A percentile compares a stretch with the other conserved stretches of the same genome.
phyloP scores from a whole-genome alignment of 208 protist species.

The Trypanosoma mega region DNA sequence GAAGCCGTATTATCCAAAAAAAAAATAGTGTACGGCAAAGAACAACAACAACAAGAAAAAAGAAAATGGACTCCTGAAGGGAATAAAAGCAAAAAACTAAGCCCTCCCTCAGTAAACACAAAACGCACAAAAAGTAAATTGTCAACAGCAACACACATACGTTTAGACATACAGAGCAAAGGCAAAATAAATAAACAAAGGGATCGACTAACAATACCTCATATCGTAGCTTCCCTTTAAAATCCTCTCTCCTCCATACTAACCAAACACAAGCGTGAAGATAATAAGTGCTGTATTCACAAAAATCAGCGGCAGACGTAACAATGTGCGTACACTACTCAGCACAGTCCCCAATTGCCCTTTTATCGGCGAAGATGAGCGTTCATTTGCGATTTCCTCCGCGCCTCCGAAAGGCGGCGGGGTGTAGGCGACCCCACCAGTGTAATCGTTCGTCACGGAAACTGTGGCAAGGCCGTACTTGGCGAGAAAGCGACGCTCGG shows the following conservation, averaged over 20 bases:
- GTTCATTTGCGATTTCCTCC: constrained; percentile 11
- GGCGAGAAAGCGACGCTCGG: constrained; percentile 75
- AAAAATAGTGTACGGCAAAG: not conserved
- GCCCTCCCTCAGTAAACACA: not conserved
- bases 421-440: constrained; percentile 9
- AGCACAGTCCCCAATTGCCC: constrained; percentile 57
- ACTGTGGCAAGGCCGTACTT: constrained; percentile 67
- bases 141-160: not conserved
- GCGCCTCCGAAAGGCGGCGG: constrained; percentile 26
- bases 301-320: constrained; percentile 82
- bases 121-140: constrained; percentile 5
- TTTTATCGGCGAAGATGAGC: constrained; percentile 22
- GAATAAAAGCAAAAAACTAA: constrained; percentile 3
- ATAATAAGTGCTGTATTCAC: constrained; percentile 65
- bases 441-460: constrained; percentile 18
- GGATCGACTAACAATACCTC: not conserved
- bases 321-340: constrained; percentile 69
- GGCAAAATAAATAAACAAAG: constrained; percentile 9
- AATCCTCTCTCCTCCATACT: constrained; percentile 3
- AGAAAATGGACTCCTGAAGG: not conserved
- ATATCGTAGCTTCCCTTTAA: not conserved
- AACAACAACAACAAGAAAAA: constrained; percentile 15
- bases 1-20: too few relatives aligned
- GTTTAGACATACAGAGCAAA: not conserved
- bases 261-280: constrained; percentile 72